A percentile compares a stretch with the other conserved stretches of the same genome.
Conservation (phyloP, 176 grass and related monocot species). For the Hyparrhenia diplandra region DNA sequence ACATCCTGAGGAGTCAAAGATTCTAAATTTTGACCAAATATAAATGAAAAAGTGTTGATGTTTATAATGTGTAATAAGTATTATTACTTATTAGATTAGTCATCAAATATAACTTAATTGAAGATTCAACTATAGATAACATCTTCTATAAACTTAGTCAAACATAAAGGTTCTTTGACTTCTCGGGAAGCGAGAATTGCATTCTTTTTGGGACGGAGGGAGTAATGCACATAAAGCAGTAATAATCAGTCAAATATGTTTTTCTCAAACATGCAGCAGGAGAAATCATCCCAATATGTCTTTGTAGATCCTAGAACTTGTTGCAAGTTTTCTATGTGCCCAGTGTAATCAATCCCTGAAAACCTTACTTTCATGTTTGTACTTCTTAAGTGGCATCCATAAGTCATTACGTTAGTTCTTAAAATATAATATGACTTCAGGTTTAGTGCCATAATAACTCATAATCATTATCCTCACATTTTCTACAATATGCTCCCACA, state of each 20-base stretch:
- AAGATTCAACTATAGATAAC: too few relatives aligned
- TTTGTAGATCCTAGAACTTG: not conserved
- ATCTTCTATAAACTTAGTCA: too few relatives aligned
- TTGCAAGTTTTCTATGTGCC: not conserved
- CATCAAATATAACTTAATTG: too few relatives aligned
- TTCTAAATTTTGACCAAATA: too few relatives aligned
- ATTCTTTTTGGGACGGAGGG: too few relatives aligned
- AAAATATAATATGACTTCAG: not conserved
- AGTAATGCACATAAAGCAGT: not conserved
- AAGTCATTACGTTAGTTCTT: not conserved
- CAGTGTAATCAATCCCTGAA: not conserved
- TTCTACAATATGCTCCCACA: not conserved
- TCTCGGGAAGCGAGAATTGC: too few relatives aligned
- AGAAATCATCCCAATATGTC: not conserved
- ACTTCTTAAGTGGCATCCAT: not conserved
- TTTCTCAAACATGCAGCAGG: not conserved
- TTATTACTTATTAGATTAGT: too few relatives aligned
- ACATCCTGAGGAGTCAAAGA: too few relatives aligned
- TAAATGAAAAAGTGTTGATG: too few relatives aligned
- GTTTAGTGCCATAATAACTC: not conserved
- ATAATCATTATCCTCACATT: not conserved
- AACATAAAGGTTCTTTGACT: too few relatives aligned
- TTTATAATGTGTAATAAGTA: too few relatives aligned
- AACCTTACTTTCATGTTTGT: not conserved
- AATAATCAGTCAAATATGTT: not conserved